These are phyloP conservation scores for Ceratobasidium sp. DNA, from an alignment of 1,284 basidiomycete genomes.

Conservation along the genomic window DNA sequence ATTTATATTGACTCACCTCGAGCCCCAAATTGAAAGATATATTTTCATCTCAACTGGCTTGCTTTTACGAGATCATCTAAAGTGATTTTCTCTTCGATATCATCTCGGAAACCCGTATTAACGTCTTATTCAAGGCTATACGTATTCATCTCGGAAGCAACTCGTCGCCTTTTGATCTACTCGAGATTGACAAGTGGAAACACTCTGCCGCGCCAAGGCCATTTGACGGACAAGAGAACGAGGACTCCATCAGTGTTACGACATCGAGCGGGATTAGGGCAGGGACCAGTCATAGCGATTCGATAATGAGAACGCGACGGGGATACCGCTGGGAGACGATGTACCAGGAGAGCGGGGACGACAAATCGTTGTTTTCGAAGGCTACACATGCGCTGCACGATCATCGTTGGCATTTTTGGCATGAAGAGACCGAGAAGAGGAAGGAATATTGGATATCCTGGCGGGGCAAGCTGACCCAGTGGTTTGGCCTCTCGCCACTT, in stretches of 20 bases:
- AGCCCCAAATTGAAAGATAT: constrained; percentile 53
- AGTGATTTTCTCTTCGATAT: constrained; percentile 59
- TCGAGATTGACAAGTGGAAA: constrained; percentile 70
- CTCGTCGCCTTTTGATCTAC: constrained; percentile 70
- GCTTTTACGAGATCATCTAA: constrained; percentile 69
- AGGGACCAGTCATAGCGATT: constrained; percentile 79
- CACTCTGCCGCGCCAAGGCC: constrained; percentile 65
- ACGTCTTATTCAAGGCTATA: constrained; percentile 64
- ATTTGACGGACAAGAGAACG: constrained; percentile 12
- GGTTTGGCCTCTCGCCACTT: constrained; percentile 75
- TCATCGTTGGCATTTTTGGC: constrained; percentile 41
- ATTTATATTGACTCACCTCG: no score
- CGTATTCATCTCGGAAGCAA: constrained; percentile 72
- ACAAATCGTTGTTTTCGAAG: constrained; percentile 57
- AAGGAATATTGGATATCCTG: constrained; percentile 59
- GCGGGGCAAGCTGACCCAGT: constrained; percentile 71
- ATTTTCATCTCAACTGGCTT: constrained; percentile 81
- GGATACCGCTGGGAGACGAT: constrained; percentile 62
- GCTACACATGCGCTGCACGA: constrained; percentile 74
- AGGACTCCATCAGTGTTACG: background rate
- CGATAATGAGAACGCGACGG: constrained; percentile 71
- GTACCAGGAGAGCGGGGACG: background rate
- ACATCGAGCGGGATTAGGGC: constrained; percentile 69
- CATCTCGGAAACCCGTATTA: constrained; percentile 47
- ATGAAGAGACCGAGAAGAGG: constrained; percentile 54